Conservation (phyloP, 163 green algal species). For the Chlamydomonas reinhardtii region DNA sequence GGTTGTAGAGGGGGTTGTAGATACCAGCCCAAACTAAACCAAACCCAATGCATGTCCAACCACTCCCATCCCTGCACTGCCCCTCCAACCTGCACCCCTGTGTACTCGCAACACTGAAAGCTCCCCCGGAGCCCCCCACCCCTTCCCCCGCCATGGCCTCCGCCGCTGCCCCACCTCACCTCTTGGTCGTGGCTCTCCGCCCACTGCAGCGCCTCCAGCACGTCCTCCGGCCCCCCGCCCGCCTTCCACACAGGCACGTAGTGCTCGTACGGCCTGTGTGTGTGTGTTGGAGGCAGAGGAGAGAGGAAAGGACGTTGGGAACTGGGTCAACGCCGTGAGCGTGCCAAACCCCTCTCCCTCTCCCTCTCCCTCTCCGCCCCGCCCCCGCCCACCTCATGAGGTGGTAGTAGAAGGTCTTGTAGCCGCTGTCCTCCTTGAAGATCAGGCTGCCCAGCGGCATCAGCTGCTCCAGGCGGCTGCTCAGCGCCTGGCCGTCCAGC, state of each 20-base stretch:
- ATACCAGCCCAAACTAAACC: too few relatives aligned
- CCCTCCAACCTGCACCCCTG: too few relatives aligned
- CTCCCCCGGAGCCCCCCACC: too few relatives aligned
- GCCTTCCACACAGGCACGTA: constrained; percentile 51
- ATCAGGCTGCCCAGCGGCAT: constrained; percentile 57
- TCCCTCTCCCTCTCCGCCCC: too few relatives aligned
- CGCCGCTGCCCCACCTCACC: not conserved
- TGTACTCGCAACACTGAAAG: too few relatives aligned
- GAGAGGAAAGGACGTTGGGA: too few relatives aligned
- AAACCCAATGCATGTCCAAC: too few relatives aligned
- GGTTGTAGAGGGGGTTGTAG: too few relatives aligned
- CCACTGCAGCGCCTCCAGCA: constrained; percentile 26
- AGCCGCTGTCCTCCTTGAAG: constrained; percentile 60
- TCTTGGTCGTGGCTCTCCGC: constrained; percentile 21
- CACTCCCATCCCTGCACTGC: too few relatives aligned
- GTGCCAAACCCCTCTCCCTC: not conserved
- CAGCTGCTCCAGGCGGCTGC: constrained; percentile 57
- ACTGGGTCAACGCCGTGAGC: too few relatives aligned
- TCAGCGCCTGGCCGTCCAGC: constrained; percentile 56
- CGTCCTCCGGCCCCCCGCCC: constrained; percentile 11
- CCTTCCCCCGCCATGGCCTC: not conserved
- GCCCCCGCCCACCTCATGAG: constrained; percentile 43
- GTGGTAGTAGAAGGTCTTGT: constrained; percentile 62
- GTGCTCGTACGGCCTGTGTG: constrained; percentile 53
- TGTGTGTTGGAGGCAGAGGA: too few relatives aligned